Evolutionary conservation across 2,329 filamentous ascomycete genomes (phyloP).

Genomic region (Mycocentrospora acerina): DNA sequence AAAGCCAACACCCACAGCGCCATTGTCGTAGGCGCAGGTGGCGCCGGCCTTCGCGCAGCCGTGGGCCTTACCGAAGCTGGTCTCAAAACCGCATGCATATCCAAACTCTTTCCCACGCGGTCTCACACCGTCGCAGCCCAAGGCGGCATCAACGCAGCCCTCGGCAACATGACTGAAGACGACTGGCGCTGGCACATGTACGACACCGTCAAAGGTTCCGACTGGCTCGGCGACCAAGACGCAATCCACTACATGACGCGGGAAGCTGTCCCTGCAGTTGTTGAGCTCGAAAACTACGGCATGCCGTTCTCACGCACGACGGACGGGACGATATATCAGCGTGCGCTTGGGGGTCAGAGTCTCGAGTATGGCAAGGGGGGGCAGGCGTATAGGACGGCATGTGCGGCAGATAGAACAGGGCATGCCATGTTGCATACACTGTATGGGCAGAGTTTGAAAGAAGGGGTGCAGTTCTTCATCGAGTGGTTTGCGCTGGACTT

Average conservation of each 20-base stretch:
- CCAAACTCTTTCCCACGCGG: constrained; percentile 65
- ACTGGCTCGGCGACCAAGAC: constrained; percentile 62
- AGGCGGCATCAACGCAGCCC: constrained; percentile 63
- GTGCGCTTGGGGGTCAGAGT: constrained; percentile 52
- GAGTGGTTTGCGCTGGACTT: constrained; percentile 54
- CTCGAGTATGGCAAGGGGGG: constrained; percentile 51
- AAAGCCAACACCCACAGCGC: constrained; percentile 29
- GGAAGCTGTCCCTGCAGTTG: constrained; percentile 56
- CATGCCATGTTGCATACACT: constrained; percentile 55
- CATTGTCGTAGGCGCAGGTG: constrained; percentile 56
- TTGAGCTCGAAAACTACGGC: constrained; percentile 58
- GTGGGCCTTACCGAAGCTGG: constrained; percentile 65
- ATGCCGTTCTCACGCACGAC: constrained; percentile 55
- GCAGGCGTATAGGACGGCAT: constrained; percentile 52
- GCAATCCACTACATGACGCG: constrained; percentile 63
- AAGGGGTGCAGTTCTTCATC: constrained; percentile 53
- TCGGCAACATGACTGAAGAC: constrained; percentile 59
- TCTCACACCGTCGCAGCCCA: constrained; percentile 68
- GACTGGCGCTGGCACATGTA: constrained; percentile 64
- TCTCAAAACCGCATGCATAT: constrained; percentile 65
- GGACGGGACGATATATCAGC: constrained; percentile 51
- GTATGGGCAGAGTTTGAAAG: constrained; percentile 52
- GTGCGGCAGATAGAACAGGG: constrained; percentile 51
- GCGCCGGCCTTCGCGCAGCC: constrained; percentile 63
- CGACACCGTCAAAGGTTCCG: constrained; percentile 60